phyloP scores from a whole-genome alignment of 257 asterid species.

The Penstemon barbatus region DNA sequence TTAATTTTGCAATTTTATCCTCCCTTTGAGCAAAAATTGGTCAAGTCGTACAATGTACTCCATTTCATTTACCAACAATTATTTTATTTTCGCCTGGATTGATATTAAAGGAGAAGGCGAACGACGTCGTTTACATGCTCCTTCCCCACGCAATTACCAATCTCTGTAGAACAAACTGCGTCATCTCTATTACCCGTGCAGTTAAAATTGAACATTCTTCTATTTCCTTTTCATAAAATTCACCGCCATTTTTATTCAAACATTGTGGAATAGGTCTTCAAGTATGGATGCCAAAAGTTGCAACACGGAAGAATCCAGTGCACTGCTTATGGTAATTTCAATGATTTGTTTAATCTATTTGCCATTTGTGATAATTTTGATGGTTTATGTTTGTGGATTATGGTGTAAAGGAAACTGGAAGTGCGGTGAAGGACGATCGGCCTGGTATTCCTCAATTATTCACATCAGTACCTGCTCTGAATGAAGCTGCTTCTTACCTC shows the following conservation, averaged over 20 bases:
- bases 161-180: too few species aligned
- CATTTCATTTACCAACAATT: too few species aligned
- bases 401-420: conserved; percentile 41
- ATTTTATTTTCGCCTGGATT: too few species aligned
- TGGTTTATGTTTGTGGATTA: conserved; percentile 7
- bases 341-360: not conserved
- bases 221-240: not conserved
- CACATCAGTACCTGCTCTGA: conserved; percentile 68
- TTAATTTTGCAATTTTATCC: too few species aligned
- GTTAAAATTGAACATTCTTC: not conserved
- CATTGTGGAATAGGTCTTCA: not conserved
- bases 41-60: too few species aligned
- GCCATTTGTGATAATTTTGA: not conserved
- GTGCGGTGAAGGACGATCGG: conserved; percentile 47
- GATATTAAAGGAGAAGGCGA: too few species aligned
- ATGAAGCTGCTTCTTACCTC: conserved; percentile 82
- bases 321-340: conserved; percentile 39
- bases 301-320: conserved; percentile 30
- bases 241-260: not conserved
- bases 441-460: conserved; percentile 76
- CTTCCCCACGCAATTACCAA: too few species aligned
- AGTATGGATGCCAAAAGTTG: conserved; percentile 41
- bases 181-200: too few species aligned
- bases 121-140: too few species aligned
- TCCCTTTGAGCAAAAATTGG: too few species aligned